Evolutionary conservation across 2,329 filamentous ascomycete genomes (phyloP).

Genomic region (Chalaropsis thielavioides): DNA sequence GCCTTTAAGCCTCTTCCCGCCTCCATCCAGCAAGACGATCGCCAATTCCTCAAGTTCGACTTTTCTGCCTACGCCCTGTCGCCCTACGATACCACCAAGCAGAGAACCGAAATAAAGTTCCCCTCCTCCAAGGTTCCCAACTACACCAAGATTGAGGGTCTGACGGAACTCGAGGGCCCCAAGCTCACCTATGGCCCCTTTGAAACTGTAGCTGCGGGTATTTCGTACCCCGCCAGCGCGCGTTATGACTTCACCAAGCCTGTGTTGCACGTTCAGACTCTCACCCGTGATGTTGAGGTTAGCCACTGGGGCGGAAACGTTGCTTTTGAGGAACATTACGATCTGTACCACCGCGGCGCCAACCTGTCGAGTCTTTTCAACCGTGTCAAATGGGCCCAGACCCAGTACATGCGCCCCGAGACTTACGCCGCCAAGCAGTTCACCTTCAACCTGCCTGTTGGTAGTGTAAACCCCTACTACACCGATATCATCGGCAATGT

Average conservation of each 20-base stretch:
- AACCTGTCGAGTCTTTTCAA: conserved; percentile 59
- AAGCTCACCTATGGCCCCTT: conserved; percentile 88
- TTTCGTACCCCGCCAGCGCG: conserved; percentile 55
- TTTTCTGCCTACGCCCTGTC: conserved; percentile 78
- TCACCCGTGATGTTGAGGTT: conserved; percentile 87
- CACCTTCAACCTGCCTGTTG: conserved; percentile 61
- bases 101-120: conserved; percentile 95
- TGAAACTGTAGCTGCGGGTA: conserved; percentile 64
- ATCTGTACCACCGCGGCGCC: conserved; percentile 73
- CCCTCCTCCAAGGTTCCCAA: conserved; percentile 65
- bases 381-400: conserved; percentile 59
- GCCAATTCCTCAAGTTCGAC: conserved; percentile 72
- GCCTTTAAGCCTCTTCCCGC: conserved; percentile 70
- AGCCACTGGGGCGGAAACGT: conserved; percentile 97
- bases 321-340: conserved; percentile 88
- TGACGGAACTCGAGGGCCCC: conserved; percentile 67
- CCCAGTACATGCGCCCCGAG: conserved; percentile 61
- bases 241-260: conserved; percentile 95
- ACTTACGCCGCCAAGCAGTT: conserved; percentile 70
- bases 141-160: conserved; percentile 61
- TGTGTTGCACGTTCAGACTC: conserved; percentile 57
- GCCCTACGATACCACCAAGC: conserved; percentile 73
- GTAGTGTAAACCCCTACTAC: conserved; percentile 81
- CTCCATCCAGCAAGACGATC: conserved; percentile 66
- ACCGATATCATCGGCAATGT: conserved; percentile 95